Percentiles rank a stretch among this genome's conserved stretches.
Evolutionary conservation across 495 filamentous ascomycete species (phyloP).

Genomic region (Xylaria palmicola): DNA sequence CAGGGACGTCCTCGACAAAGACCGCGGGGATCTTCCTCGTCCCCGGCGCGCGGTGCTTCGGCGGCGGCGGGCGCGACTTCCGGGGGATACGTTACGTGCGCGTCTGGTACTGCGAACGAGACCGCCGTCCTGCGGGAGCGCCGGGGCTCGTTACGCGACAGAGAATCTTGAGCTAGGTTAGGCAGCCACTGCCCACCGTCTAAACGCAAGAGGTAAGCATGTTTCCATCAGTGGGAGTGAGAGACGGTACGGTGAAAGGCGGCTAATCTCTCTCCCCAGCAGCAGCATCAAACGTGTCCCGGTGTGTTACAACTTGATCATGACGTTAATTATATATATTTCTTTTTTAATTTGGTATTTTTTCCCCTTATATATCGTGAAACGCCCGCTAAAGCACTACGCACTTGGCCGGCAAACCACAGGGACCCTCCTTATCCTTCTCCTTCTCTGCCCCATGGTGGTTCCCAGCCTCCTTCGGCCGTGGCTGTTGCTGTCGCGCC

Average conservation of each 20-base stretch:
- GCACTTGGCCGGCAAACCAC: constrained; percentile 30
- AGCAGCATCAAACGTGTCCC: too few species aligned
- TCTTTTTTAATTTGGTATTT: constrained; percentile 6
- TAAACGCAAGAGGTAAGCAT: too few species aligned
- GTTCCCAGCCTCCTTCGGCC: too few species aligned
- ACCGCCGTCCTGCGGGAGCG: constrained; percentile 66
- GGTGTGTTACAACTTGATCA: too few species aligned
- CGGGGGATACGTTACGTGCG: constrained; percentile 76
- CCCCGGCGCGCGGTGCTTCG: constrained; percentile 77
- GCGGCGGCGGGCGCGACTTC: constrained; percentile 63
- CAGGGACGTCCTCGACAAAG: constrained; percentile 63
- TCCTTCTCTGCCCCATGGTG: neutral
- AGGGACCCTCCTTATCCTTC: constrained; percentile 21
- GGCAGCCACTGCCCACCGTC: too few species aligned
- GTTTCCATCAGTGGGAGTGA: too few species aligned
- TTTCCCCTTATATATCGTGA: neutral
- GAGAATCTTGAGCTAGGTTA: too few species aligned
- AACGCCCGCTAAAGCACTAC: constrained; percentile 16
- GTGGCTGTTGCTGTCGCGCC: neutral
- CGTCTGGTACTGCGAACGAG: constrained; percentile 74
- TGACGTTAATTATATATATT: too few species aligned
- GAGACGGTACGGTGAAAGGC: too few species aligned
- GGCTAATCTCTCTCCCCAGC: too few species aligned
- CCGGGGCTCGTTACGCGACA: too few species aligned
- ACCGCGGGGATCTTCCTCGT: constrained; percentile 79